These are phyloP conservation scores for Dryas octopetala DNA, from an alignment of 306 rosid genomes.

Conservation along the genomic window DNA sequence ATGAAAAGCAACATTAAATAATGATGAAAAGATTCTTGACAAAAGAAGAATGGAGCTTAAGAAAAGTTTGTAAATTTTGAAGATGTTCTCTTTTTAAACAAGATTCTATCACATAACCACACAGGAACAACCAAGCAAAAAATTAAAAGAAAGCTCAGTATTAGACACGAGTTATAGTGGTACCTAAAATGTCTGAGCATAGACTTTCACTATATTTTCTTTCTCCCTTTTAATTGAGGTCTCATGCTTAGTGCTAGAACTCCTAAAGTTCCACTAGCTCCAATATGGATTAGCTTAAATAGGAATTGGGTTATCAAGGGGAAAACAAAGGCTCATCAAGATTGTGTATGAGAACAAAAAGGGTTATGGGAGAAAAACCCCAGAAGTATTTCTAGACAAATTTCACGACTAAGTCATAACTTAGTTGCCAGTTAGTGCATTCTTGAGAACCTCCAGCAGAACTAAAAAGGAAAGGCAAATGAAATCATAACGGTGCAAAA, in stretches of 20 bases:
- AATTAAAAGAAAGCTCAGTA: neutral
- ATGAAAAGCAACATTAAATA: constrained; percentile 9
- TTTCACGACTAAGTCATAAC: neutral
- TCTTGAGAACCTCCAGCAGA: constrained; percentile 18
- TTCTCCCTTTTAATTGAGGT: neutral
- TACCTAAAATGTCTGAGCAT: neutral
- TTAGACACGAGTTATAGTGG: neutral
- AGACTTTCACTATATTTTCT: neutral
- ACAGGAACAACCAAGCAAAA: neutral
- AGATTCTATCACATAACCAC: constrained; percentile 2
- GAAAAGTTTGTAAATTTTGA: constrained; percentile 15
- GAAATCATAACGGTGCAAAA: neutral
- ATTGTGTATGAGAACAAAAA: constrained; percentile 1
- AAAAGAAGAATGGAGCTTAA: neutral
- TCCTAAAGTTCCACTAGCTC: constrained; percentile 16
- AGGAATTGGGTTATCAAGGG: constrained; percentile 1
- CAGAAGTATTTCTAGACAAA: constrained; percentile 8
- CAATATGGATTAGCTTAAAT: constrained; percentile 11
- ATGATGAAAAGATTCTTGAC: neutral
- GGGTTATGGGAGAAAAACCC: constrained; percentile 5
- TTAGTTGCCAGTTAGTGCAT: constrained; percentile 1
- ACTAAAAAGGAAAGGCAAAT: neutral
- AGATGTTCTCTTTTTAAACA: neutral
- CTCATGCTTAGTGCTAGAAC: neutral
- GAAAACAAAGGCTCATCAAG: constrained; percentile 8